phyloP scores from a whole-genome alignment of 257 asterid species.

The Eucommia ulmoides region DNA sequence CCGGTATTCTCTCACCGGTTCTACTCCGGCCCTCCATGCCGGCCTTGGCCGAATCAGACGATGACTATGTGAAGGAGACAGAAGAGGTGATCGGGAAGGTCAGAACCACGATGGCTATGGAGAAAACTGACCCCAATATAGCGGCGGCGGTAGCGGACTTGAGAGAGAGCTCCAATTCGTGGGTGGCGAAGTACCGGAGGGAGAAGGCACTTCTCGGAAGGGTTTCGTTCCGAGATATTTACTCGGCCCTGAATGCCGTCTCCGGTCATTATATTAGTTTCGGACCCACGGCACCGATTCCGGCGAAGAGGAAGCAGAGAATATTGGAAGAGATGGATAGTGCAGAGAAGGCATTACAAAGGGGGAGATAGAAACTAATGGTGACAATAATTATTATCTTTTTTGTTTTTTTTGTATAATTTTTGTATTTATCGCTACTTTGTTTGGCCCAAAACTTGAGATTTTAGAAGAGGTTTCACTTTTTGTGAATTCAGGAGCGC shows the following conservation, averaged over 20 bases:
- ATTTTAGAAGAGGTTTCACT: too few relatives aligned
- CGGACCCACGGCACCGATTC: constrained; percentile 91
- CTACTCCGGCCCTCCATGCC: constrained; percentile 19
- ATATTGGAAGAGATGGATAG: constrained; percentile 90
- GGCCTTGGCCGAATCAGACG: constrained; percentile 48
- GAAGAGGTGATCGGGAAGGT: constrained; percentile 59
- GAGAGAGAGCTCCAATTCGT: constrained; percentile 57
- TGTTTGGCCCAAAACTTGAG: too few relatives aligned
- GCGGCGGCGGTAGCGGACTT: constrained; percentile 69
- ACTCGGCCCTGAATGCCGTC: constrained; percentile 88
- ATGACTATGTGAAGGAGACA: constrained; percentile 71
- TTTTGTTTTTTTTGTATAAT: too few relatives aligned
- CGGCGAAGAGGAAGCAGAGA: constrained; percentile 75
- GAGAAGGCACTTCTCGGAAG: constrained; percentile 72
- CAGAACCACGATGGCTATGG: constrained; percentile 44
- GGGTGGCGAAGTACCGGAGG: constrained; percentile 94
- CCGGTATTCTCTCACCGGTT: constrained; percentile 18
- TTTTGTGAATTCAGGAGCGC: too few relatives aligned
- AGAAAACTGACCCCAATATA: constrained; percentile 55
- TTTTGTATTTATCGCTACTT: too few relatives aligned
- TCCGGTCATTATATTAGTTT: constrained; percentile 93
- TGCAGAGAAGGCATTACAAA: constrained; percentile 77
- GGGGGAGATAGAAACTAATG: constrained; percentile 93
- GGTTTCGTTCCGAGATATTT: constrained; percentile 75
- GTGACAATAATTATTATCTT: too few relatives aligned